Evolutionary conservation across 345 rosid species (phyloP).

Genomic region (Hypericum androsaemum): DNA sequence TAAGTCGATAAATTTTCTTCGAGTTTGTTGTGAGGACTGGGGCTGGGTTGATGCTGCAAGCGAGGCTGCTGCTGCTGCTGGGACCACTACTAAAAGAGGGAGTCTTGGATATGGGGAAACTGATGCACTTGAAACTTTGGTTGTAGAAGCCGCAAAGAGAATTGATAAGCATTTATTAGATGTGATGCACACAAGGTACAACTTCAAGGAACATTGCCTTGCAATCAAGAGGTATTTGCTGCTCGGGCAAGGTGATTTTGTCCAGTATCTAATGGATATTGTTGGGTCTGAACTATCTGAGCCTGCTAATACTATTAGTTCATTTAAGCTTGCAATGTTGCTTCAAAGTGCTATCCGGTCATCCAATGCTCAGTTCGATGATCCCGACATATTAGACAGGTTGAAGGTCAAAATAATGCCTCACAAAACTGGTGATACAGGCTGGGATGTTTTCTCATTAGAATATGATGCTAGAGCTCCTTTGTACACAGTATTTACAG

Average conservation of each 20-base stretch:
- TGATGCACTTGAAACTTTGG: constrained; percentile 85
- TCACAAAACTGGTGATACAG: constrained; percentile 80
- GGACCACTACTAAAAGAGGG: constrained; percentile 83
- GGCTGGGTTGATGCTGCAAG: constrained; percentile 95
- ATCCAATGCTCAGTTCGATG: constrained; percentile 97
- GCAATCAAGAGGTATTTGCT: constrained; percentile 90
- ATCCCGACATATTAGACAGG: constrained; percentile 81
- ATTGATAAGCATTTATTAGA: constrained; percentile 81
- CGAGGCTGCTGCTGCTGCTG: constrained; percentile 90
- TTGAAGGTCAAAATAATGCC: constrained; percentile 93
- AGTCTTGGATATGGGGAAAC: constrained; percentile 95
- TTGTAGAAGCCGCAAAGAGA: constrained; percentile 90
- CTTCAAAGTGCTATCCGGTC: constrained; percentile 89
- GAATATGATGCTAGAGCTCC: constrained; percentile 95
- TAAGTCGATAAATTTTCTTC: constrained; percentile 89
- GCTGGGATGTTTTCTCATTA: constrained; percentile 97
- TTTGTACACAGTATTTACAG: constrained; percentile 80
- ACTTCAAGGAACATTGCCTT: constrained; percentile 89
- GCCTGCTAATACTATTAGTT: constrained; percentile 92
- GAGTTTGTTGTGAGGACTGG: constrained; percentile 89
- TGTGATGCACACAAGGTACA: constrained; percentile 69
- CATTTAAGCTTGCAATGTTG: constrained; percentile 87
- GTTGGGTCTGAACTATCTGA: constrained; percentile 92
- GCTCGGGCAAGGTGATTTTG: constrained; percentile 98
- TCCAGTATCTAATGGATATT: constrained; percentile 87